phyloP scores from a whole-genome alignment of 1,284 basidiomycete species.

The Ustilago loliicola region DNA sequence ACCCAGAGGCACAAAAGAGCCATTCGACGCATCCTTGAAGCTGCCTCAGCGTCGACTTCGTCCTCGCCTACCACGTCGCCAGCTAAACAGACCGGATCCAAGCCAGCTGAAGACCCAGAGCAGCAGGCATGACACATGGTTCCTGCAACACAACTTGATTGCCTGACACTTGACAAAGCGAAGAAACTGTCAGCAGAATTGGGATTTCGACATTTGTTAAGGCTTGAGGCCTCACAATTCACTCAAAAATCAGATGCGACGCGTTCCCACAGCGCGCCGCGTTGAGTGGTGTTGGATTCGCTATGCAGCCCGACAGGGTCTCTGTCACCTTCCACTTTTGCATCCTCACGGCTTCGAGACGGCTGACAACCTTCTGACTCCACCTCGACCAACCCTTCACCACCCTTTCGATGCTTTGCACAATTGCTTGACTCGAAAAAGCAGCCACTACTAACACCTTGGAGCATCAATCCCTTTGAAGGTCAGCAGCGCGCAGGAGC shows the following conservation, averaged over 20 bases:
- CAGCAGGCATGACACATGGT: not conserved
- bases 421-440: not conserved
- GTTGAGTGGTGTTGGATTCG: conserved; percentile 52
- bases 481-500: not conserved
- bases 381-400: not conserved
- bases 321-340: not conserved
- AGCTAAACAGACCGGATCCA: not conserved
- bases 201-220: not conserved
- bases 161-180: too few relatives aligned
- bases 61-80: conserved; percentile 1
- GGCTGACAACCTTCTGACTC: not conserved
- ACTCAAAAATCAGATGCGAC: conserved; percentile 3
- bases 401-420: not conserved
- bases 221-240: not conserved
- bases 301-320: conserved; percentile 21
- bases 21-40: conserved; percentile 31
- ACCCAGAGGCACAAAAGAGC: conserved; percentile 25
- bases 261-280: conserved; percentile 36
- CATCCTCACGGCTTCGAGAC: not conserved
- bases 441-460: not conserved
- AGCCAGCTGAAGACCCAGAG: not conserved
- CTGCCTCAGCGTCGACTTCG: not conserved
- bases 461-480: not conserved
- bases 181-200: too few relatives aligned
- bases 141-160: too few relatives aligned